Evolutionary conservation across 208 protist genomes (phyloP).

Genomic region (Leishmania amazonensis): DNA sequence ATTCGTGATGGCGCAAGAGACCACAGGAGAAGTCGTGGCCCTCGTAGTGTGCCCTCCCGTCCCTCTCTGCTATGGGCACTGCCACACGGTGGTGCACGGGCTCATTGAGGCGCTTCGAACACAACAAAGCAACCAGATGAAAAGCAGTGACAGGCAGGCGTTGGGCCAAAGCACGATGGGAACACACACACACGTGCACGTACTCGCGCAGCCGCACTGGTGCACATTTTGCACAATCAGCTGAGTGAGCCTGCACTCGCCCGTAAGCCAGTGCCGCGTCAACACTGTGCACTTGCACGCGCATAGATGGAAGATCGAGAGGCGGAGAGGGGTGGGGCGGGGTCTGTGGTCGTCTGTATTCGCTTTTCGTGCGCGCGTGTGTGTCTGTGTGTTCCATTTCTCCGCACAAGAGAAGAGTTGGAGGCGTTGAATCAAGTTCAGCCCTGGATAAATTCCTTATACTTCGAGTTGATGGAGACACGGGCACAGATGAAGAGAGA

Average conservation of each 20-base stretch:
- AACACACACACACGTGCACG: not conserved
- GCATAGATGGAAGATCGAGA: not conserved
- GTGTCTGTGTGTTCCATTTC: not conserved
- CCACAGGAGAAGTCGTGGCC: not conserved
- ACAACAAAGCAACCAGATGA: not conserved
- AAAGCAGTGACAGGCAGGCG: not conserved
- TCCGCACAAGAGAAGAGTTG: not conserved
- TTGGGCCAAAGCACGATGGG: not conserved
- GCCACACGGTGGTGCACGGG: not conserved
- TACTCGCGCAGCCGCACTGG: not conserved
- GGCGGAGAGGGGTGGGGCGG: not conserved
- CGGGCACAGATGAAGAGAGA: not conserved
- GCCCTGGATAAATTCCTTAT: not conserved
- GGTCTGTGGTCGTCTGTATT: not conserved
- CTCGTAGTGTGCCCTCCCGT: not conserved
- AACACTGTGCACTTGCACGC: not conserved
- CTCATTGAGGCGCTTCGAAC: not conserved
- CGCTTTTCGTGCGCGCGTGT: not conserved
- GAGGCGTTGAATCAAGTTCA: not conserved
- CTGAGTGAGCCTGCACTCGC: not conserved
- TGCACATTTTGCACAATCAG: not conserved
- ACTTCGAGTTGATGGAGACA: not conserved
- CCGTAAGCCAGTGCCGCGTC: not conserved
- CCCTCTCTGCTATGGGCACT: not conserved
- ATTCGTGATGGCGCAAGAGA: not conserved